These are phyloP conservation scores for Pyrenochaeta sp. DNA, from an alignment of 2,329 filamentous ascomycete genomes.

Conservation along the genomic window DNA sequence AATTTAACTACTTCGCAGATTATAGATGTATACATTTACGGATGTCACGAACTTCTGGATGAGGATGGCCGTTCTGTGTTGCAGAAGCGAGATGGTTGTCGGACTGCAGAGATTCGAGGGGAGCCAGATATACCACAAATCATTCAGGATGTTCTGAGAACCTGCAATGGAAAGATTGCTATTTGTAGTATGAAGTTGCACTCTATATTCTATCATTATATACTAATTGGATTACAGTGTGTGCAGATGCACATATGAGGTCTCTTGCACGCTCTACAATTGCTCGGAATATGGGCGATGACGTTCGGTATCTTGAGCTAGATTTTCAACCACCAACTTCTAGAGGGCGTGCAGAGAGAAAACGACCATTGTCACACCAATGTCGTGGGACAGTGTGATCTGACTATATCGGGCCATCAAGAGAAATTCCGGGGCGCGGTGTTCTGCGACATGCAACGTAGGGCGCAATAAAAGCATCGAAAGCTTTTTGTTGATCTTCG, in stretches of 20 bases:
- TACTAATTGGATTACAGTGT: conserved; percentile 20
- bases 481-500: conserved; percentile 9
- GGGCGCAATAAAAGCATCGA: conserved; percentile 17
- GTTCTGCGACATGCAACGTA: conserved; percentile 12
- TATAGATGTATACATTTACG: conserved; percentile 24
- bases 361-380: conserved; percentile 7
- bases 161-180: conserved; percentile 11
- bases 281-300: conserved; percentile 10
- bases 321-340: conserved; percentile 20
- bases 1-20: no score
- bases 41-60: conserved; percentile 14
- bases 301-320: conserved; percentile 17
- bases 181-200: no score
- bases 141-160: conserved; percentile 14
- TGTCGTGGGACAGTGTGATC: conserved; percentile 2
- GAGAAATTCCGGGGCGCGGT: conserved; percentile 6
- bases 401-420: conserved; percentile 9
- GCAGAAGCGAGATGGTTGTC: conserved; percentile 8
- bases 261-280: conserved; percentile 7
- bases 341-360: conserved; percentile 1
- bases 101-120: conserved; percentile 15
- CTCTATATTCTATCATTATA: no score
- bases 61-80: conserved; percentile 5
- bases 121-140: conserved; percentile 18
- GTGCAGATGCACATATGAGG: conserved; percentile 12